These are phyloP conservation scores for Rhizophagus prolifer DNA, from an alignment of 192 early-diverging fungal species.

Conservation along the genomic window DNA sequence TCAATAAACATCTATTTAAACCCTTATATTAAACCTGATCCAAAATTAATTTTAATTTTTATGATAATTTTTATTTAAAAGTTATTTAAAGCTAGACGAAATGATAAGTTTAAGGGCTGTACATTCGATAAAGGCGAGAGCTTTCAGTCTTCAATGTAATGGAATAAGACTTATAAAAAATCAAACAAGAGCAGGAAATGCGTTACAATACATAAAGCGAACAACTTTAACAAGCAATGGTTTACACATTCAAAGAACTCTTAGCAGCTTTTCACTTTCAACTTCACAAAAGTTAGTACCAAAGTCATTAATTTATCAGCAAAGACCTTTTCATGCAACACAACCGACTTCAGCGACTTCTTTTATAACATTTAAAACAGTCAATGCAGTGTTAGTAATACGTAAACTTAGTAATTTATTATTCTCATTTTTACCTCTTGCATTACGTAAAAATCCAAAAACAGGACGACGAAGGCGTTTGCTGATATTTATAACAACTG, in stretches of 20 bases:
- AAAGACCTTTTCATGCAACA: slow-evolving; percentile 5
- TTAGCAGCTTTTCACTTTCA: neutral
- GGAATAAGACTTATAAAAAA: neutral
- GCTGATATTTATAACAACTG: neutral
- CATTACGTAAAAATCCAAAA: neutral
- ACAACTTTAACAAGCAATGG: neutral
- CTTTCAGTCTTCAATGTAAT: neutral
- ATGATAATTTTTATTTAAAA: too few species aligned
- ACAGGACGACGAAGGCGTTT: neutral
- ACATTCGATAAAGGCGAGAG: neutral
- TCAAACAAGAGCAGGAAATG: neutral
- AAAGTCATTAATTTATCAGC: neutral
- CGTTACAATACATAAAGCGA: neutral
- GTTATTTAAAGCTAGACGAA: neutral
- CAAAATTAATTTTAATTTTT: too few species aligned
- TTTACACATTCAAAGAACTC: neutral
- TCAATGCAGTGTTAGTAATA: neutral
- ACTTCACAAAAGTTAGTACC: too few species aligned
- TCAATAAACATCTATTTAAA: too few species aligned
- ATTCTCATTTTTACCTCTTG: slow-evolving; percentile 15
- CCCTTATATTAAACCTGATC: too few species aligned
- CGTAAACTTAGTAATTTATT: slow-evolving; percentile 14
- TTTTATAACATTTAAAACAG: neutral
- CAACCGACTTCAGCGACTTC: neutral
- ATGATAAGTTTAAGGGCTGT: neutral